Conservation (phyloP, 345 rosid genomes). For the Theobroma cacao region DNA sequence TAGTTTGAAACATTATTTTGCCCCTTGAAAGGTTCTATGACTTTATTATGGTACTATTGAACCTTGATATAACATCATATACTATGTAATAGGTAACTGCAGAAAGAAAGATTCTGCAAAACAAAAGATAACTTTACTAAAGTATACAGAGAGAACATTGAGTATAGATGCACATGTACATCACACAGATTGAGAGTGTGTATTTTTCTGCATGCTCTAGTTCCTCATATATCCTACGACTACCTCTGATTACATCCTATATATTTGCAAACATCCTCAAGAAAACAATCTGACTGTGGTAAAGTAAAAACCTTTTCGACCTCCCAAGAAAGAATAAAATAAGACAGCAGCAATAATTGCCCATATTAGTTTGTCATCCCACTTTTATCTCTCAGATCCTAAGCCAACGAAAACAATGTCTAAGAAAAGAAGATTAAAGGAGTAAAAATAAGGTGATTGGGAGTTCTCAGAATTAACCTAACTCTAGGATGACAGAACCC, state of each 20-base stretch:
- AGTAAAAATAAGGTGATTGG: neutral
- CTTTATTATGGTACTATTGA: neutral
- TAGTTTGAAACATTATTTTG: neutral
- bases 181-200: neutral
- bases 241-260: neutral
- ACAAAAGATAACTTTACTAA: neutral
- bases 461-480: neutral
- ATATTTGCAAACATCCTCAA: neutral
- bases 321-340: neutral
- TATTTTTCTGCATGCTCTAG: neutral
- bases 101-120: neutral
- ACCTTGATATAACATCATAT: neutral
- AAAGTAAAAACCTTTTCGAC: neutral
- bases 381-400: neutral
- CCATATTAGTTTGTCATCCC: too few relatives aligned
- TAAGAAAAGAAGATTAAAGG: neutral
- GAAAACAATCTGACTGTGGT: neutral
- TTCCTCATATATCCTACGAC: neutral
- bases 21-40: neutral
- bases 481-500: neutral
- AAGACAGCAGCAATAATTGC: neutral
- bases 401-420: neutral
- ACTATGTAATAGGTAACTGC: neutral
- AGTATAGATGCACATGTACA: neutral
- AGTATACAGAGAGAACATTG: neutral